These are phyloP conservation scores for Neurospora discreta DNA, from an alignment of 495 filamentous ascomycete genomes.

Conservation along the genomic window DNA sequence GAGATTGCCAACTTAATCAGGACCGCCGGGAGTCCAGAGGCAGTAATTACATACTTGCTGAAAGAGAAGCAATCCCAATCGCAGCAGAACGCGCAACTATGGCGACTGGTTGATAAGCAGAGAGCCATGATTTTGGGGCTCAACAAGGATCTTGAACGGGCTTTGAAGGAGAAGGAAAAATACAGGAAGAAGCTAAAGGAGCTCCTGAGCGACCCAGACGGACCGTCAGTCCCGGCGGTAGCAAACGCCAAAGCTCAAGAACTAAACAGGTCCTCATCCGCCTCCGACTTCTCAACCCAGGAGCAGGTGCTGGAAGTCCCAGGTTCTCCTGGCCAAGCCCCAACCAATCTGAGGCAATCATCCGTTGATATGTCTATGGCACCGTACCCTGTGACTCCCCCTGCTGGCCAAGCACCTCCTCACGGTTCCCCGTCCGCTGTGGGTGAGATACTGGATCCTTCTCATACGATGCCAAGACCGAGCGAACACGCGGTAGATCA, in stretches of 20 bases:
- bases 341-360: slow-evolving; percentile 34
- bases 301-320: slow-evolving; percentile 27
- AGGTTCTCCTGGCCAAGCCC: slow-evolving; percentile 31
- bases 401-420: slow-evolving; percentile 24
- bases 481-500: slow-evolving; percentile 41
- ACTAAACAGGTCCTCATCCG: background rate
- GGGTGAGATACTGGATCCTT: slow-evolving; percentile 34
- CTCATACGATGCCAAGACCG: slow-evolving; percentile 42
- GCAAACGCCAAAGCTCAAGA: slow-evolving; percentile 2
- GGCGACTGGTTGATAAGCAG: slow-evolving; percentile 94
- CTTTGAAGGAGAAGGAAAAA: slow-evolving; percentile 87
- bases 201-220: slow-evolving; percentile 27
- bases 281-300: slow-evolving; percentile 8
- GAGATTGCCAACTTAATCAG: slow-evolving; percentile 66
- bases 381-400: slow-evolving; percentile 47
- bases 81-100: slow-evolving; percentile 85
- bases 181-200: slow-evolving; percentile 89
- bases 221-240: slow-evolving; percentile 10
- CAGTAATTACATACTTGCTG: slow-evolving; percentile 74
- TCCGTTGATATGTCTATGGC: slow-evolving; percentile 42
- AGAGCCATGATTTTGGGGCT: slow-evolving; percentile 84
- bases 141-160: slow-evolving; percentile 87
- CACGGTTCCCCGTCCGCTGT: slow-evolving; percentile 22
- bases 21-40: slow-evolving; percentile 81
- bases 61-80: slow-evolving; percentile 84